Base-by-base conservation (phyloP, 2,329 filamentous ascomycete species). In the Fusarium musae region DNA sequence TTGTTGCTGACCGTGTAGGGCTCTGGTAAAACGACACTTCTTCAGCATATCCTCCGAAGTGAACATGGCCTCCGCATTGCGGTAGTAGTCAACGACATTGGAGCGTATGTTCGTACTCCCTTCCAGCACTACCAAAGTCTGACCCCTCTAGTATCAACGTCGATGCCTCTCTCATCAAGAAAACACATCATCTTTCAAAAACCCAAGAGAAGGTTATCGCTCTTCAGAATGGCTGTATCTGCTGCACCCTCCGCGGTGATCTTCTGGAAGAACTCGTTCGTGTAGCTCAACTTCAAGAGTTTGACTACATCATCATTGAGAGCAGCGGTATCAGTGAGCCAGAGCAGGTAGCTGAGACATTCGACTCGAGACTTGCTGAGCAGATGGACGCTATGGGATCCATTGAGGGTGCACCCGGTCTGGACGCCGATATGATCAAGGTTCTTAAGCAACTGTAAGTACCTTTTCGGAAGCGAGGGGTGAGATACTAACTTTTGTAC, bases 221-320 rank as follows among this genome's bases (percentile, higher is more conserved):
- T 15, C 85, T 93, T 61, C 90, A 93, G 76, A 93, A 93, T 69
- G 91, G 92, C 15, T 94, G 92, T 73, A 94, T 94, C 75, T 94
- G 92, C 83, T 94, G 92, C 75, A 94, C 92, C 0, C 84, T 94
- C 0, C 89, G 92, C 7, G 91, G 92, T 2, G 92, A 94, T 63
- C 81, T 94, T 3, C 85, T 94, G 1, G 89, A 92, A 66, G 92
- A 94, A 78, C 86, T 94, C 0, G 91, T 91, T 2, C 86, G 86
- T 2, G 84, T 94, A 3, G 79, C 91, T 0, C 87, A 91, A 76
- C 85, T 89, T 2, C 86, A 89, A 23, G 83, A 87, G 56, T 91
- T 93, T 42, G 91, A 94, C 78, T 93, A 94, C 78, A 88, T 93
- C 32, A 84, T 93, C 43, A 92, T 93, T 46, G 92, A 93, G 79